Base-by-base conservation (phyloP, 192 early-diverging fungal genomes). In the Dimargaris xerosporica region DNA sequence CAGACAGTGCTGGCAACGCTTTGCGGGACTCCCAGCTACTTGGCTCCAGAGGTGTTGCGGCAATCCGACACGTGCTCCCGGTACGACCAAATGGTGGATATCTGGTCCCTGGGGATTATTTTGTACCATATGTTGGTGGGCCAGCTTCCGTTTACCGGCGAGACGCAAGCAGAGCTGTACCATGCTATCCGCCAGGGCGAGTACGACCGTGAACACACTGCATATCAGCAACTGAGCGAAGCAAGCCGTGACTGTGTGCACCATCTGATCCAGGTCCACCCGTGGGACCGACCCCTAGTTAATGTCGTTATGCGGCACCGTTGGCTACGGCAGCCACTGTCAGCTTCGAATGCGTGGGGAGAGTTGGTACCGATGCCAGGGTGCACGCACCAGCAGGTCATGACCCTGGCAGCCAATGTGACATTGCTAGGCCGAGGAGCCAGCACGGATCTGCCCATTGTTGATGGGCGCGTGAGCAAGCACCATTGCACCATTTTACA, bases 11-110 rank as follows among this genome's bases (percentile, higher is more conserved):
- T 76, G 67, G 69, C 67, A 28, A 80, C 79, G 0, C 72, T 80
- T 59, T 78, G 77, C 56, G 79, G 79, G 12, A 80, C 79, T 0
- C 79, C 79, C 23, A 74, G 71, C 70, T 80, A 80, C 58, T 34
- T 80, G 58, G 79, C 79, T 4, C 79, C 79, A 4, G 69, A 67
- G 45, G 64, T 70, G 23, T 61, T 69, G 34, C 23, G 31, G 31
- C 12, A 19, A 13, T 13, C 1, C 56, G 56, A 59, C 41, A 34
- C 31, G 29, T 7, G 16, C 17, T 13, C 31, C 4, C 28, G 34
- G 10, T 59, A 59, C 41, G 41, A 11, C 6, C 19, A 59, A 17
- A 6, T 59, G 31, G 56, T 59, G 1, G 61, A 62, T 34, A 44
- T 62, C 2, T 62, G 61, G 61, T 46, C 61, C 16, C 19, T 62